Evolutionary conservation across 2,329 filamentous ascomycete genomes (phyloP).

Genomic region (Fusarium oxysporum): DNA sequence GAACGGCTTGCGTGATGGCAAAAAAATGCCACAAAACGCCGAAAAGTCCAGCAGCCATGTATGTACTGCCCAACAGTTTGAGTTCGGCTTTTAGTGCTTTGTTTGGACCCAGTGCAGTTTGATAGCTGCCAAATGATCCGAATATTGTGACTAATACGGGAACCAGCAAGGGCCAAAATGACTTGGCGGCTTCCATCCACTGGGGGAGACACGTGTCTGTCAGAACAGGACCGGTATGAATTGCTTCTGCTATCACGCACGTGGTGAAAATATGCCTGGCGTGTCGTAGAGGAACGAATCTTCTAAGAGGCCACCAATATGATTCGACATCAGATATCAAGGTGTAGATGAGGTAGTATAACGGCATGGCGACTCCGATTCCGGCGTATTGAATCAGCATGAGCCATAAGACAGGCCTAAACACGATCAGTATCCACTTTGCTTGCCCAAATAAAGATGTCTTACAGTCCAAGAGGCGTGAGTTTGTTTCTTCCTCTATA

Average conservation of each 20-base stretch:
- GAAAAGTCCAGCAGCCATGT: not conserved
- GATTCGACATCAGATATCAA: not conserved
- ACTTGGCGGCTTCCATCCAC: not conserved
- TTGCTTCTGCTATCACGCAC: not conserved
- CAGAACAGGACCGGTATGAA: not conserved
- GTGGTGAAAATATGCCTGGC: not conserved
- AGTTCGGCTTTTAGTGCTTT: not conserved
- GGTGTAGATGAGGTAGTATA: not conserved
- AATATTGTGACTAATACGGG: not conserved
- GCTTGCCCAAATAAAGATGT: not conserved
- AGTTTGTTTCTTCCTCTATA: not conserved
- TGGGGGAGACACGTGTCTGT: fast-evolving
- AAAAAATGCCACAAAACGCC: not conserved
- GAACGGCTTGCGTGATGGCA: too few species aligned
- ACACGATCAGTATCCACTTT: not conserved
- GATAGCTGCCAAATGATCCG: not conserved
- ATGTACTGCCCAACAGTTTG: fast-evolving
- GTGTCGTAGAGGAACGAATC: not conserved
- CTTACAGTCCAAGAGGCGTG: not conserved
- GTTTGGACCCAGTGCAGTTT: fast-evolving
- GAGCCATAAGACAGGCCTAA: not conserved
- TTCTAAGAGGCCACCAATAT: not conserved
- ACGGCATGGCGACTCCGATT: not conserved
- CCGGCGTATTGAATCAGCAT: not conserved
- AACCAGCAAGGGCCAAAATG: not conserved